A percentile compares a stretch with the other conserved stretches of the same genome.
These are phyloP conservation scores for Blastobotrys apis DNA, from an alignment of 1,139 yeast species.

Conservation along the genomic window DNA sequence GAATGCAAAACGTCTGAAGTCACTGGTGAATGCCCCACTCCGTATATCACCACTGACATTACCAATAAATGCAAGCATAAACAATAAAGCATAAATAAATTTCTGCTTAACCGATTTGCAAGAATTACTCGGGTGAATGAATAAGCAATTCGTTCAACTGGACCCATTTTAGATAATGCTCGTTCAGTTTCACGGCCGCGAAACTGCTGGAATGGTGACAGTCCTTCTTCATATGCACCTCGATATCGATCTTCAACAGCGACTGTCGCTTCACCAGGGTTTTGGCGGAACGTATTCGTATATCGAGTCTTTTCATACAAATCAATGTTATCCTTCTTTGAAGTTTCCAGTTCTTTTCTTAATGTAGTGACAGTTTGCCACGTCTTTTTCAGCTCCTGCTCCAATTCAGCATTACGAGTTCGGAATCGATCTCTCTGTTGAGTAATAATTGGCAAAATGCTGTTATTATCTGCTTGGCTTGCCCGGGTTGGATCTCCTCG, in stretches of 20 bases:
- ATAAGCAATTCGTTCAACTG: constrained; percentile 73
- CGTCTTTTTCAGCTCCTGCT: constrained; percentile 68
- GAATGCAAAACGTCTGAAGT: neutral
- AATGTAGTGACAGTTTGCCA: constrained; percentile 53
- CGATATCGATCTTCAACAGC: constrained; percentile 58
- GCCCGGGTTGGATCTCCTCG: constrained; percentile 9
- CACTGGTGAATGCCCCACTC: neutral
- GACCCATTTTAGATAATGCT: constrained; percentile 66
- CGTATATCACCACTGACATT: constrained; percentile 44
- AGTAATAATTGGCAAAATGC: constrained; percentile 81
- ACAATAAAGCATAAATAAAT: constrained; percentile 71
- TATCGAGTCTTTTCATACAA: constrained; percentile 79
- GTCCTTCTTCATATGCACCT: constrained; percentile 65
- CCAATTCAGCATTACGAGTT: constrained; percentile 72
- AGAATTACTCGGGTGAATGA: constrained; percentile 68
- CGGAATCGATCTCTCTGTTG: constrained; percentile 93
- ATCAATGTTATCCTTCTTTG: constrained; percentile 72
- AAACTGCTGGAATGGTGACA: constrained; percentile 83
- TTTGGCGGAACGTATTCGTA: constrained; percentile 43
- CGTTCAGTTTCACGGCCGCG: constrained; percentile 74
- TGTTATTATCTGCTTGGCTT: constrained; percentile 26
- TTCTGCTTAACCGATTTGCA: constrained; percentile 68
- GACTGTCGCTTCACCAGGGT: constrained; percentile 10
- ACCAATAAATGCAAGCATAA: constrained; percentile 70
- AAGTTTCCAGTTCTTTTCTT: constrained; percentile 56